Conservation (phyloP, 768 basidiomycete genomes). For the Auricularia sp. region DNA sequence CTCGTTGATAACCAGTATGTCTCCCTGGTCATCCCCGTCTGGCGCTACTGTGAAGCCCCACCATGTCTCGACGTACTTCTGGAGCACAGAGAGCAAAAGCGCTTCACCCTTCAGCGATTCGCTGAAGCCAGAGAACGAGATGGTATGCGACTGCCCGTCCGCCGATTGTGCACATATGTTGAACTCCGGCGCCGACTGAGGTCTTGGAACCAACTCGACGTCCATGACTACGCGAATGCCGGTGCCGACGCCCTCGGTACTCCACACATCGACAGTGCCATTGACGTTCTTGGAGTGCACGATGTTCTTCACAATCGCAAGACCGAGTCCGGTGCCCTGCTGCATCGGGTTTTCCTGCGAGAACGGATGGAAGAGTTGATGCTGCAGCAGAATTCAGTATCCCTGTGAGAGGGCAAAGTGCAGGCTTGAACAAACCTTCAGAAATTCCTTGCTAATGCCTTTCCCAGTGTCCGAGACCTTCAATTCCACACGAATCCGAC, state of each 20-base stretch:
- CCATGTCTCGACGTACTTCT: conserved; percentile 59
- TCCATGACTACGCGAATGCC: conserved; percentile 82
- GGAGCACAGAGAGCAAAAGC: conserved; percentile 52
- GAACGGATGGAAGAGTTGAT: conserved; percentile 94
- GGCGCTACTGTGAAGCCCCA: conserved; percentile 55
- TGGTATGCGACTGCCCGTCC: conserved; percentile 31
- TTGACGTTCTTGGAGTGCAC: conserved; percentile 74
- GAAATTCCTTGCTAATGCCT: conserved; percentile 88
- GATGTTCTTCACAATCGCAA: conserved; percentile 92
- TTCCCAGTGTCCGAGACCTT: conserved; percentile 86
- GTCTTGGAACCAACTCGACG: conserved; percentile 43
- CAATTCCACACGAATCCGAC: conserved; percentile 68
- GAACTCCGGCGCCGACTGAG: conserved; percentile 26
- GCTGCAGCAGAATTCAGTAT: conserved; percentile 30
- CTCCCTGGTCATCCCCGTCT: conserved; percentile 36
- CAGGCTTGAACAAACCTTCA: conserved; percentile 44
- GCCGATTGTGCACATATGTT: conserved; percentile 37
- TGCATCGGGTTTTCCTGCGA: conserved; percentile 93
- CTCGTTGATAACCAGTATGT: conserved; percentile 77
- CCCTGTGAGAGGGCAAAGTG: neutral
- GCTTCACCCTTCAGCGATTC: conserved; percentile 50
- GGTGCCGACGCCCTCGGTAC: conserved; percentile 80
- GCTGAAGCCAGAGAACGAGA: conserved; percentile 70
- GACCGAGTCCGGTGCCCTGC: conserved; percentile 85
- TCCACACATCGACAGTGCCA: conserved; percentile 91